Conservation (phyloP, 1,284 basidiomycete species). For the Vanrija sp. region DNA sequence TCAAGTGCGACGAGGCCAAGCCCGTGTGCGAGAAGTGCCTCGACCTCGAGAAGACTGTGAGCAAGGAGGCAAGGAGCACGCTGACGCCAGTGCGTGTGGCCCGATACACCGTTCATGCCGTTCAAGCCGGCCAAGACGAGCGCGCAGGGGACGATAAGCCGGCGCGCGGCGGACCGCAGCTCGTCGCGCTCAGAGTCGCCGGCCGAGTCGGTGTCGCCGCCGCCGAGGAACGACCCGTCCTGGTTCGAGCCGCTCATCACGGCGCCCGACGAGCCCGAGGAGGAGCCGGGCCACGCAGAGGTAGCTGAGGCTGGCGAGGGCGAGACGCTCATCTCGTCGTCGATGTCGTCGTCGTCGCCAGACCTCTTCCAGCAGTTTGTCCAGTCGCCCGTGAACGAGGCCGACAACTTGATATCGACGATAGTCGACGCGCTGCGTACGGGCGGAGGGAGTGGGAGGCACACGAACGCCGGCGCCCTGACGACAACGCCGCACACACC, state of each 20-base stretch:
- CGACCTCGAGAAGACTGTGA: neutral
- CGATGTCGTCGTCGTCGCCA: no score
- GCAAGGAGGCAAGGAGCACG: neutral
- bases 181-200: neutral
- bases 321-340: no score
- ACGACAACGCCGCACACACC: no score
- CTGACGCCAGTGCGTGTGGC: slow-evolving; percentile 1
- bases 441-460: no score
- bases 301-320: no score
- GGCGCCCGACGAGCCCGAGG: neutral
- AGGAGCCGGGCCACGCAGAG: neutral
- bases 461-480: no score
- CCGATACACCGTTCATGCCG: slow-evolving; percentile 1
- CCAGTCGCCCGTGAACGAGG: no score
- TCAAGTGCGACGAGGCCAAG: slow-evolving; percentile 17
- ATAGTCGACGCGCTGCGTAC: no score
- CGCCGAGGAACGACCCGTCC: neutral
- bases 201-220: neutral
- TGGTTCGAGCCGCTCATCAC: neutral
- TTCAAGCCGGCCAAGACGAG: slow-evolving; percentile 1
- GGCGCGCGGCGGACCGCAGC: no score
- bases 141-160: neutral
- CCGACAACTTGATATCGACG: no score
- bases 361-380: no score
- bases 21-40: neutral